phyloP scores from a whole-genome alignment of 2,329 filamentous ascomycete genomes.

The Malbranchea cinnamomea region DNA sequence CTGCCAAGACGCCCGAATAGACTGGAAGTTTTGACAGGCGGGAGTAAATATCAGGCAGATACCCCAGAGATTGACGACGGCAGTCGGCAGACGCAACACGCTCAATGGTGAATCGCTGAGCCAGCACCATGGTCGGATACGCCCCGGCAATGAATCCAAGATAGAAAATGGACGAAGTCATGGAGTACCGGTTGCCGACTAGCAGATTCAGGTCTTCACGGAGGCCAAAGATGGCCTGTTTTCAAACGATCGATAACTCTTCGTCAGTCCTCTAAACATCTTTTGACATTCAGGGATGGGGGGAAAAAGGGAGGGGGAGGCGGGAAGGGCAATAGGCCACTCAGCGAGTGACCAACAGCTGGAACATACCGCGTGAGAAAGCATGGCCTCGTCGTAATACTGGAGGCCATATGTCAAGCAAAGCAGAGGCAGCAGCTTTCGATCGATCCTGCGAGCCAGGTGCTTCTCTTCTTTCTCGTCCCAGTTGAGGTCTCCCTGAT shows the following conservation, averaged over 20 bases:
- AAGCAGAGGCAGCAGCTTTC: conserved; percentile 31
- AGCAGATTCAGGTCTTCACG: conserved; percentile 26
- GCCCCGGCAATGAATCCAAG: conserved; percentile 34
- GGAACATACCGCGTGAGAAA: conserved; percentile 40
- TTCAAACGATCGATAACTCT: neutral
- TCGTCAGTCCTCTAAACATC: too few species aligned
- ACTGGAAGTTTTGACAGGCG: conserved; percentile 23
- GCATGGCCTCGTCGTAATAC: conserved; percentile 39
- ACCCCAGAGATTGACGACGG: conserved; percentile 24
- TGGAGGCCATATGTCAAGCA: conserved; percentile 33
- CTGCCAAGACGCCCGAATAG: too few species aligned
- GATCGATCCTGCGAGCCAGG: conserved; percentile 19
- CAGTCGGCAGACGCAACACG: conserved; percentile 30
- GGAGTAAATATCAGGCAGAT: conserved; percentile 25
- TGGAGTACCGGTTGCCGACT: conserved; percentile 30
- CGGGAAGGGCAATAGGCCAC: too few species aligned
- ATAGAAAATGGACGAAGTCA: conserved; percentile 34
- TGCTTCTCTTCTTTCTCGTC: conserved; percentile 1
- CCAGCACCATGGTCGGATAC: conserved; percentile 30
- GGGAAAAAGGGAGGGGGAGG: too few species aligned
- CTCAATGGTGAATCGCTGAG: conserved; percentile 33
- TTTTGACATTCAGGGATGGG: conserved; percentile 1
- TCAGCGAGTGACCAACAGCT: too few species aligned
- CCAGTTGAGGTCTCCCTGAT: neutral
- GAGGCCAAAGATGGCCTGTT: conserved; percentile 28